Conservation (phyloP, 2,329 filamentous ascomycete species). For the Metarhizium robertsii region DNA sequence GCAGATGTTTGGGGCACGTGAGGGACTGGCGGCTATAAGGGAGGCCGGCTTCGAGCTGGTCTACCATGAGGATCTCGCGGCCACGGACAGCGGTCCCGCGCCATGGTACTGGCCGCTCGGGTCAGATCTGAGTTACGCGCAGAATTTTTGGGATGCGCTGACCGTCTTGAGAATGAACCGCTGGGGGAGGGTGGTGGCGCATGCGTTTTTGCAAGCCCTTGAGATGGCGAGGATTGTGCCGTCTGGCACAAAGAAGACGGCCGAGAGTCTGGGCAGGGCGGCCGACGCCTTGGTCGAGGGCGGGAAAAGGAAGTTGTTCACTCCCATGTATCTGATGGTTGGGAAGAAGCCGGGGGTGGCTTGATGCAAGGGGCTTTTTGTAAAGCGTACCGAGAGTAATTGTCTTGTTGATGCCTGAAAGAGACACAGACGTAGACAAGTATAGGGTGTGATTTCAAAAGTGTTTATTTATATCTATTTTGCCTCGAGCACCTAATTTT, state of each 20-base stretch:
- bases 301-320: constrained; percentile 74
- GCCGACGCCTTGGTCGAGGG: constrained; percentile 77
- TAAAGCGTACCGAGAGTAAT: too few species aligned
- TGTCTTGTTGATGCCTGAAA: too few species aligned
- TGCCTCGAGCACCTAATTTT: too few species aligned
- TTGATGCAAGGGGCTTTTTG: neutral
- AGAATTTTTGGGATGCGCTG: neutral
- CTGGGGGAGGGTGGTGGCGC: constrained; percentile 59
- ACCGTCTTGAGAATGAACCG: constrained; percentile 80
- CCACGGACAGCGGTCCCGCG: too few species aligned
- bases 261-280: constrained; percentile 67
- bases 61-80: too few species aligned
- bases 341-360: constrained; percentile 59
- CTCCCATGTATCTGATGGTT: constrained; percentile 93
- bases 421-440: too few species aligned
- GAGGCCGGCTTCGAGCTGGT: too few species aligned
- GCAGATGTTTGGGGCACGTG: constrained; percentile 75
- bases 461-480: too few species aligned
- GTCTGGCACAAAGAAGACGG: constrained; percentile 75
- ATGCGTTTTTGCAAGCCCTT: constrained; percentile 62
- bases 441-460: too few species aligned
- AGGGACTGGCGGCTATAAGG: too few species aligned
- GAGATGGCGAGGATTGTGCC: constrained; percentile 66
- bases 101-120: too few species aligned
- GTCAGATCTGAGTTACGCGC: too few species aligned